Evolutionary conservation across 2,329 filamentous ascomycete species (phyloP), one percentile per base, ranked within the genome.

Genomic region (Boeremia exigua): DNA sequence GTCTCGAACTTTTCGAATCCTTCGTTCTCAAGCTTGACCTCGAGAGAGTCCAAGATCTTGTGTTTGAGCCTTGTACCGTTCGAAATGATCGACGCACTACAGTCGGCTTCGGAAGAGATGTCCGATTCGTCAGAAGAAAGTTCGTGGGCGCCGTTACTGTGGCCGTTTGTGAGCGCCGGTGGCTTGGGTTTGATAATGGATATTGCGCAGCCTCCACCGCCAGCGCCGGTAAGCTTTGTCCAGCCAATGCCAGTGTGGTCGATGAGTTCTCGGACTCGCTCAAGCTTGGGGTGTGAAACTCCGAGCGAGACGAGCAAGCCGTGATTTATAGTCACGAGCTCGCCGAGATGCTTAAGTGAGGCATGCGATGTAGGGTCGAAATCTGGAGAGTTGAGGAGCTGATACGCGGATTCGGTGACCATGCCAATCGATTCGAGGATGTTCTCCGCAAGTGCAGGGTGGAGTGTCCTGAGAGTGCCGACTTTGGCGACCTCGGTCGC

Each of bases 191-290:
- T 89, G 44, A 99, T 81, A 4, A 99, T 80, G 0, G 94, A 96
- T 65, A 99, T 98, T 3, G 93, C 94, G 76, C 96, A 98, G 2
- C 95, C 95, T 53, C 95, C 96, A 11, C 95, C 96, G 19, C 95
- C 95, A 1, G 95, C 95, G 30, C 95, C 95, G 0, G 95, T 99
- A 54, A 99, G 84, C 75, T 99, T 99, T 11, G 95, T 97, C 93
- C 93, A 99, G 28, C 95, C 95, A 52, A 97, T 90, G 36, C 89
- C 90, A 53, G 92, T 86, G 66, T 95, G 87, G 64, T 99, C 94
- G 44, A 77, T 77, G 38, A 99, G 81, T 77, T 96, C 94, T 59
- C 95, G 87, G 65, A 99, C 88, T 29, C 94, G 87, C 78, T 99
- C 95, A 25, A 99, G 83, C 42, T 92, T 88, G 0, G 95, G 96